These are phyloP conservation scores for Malassezia cuniculi DNA, from an alignment of 1,284 basidiomycete genomes.

Conservation along the genomic window DNA sequence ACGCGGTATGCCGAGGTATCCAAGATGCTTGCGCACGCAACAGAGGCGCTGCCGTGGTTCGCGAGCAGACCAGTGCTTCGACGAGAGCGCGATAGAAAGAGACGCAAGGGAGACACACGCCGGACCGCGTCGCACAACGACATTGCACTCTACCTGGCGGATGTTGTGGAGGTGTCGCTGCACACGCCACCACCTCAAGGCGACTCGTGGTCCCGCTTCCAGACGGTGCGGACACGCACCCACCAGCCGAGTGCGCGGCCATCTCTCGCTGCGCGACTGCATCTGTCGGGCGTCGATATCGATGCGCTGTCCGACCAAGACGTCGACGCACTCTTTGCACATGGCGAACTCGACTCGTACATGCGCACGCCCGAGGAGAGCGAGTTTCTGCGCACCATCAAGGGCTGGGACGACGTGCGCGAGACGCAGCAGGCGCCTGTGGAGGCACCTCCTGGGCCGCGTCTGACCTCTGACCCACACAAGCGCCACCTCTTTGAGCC, in stretches of 20 bases:
- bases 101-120: not conserved
- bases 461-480: not conserved
- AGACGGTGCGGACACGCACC: no score
- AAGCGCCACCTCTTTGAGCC: conserved; percentile 2
- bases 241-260: not conserved
- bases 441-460: not conserved
- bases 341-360: conserved; percentile 3
- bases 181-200: no score
- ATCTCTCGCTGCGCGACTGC: conserved; percentile 4
- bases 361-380: conserved; percentile 8
- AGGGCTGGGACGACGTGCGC: conserved; percentile 8
- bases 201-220: no score
- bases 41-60: conserved; percentile 9
- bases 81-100: conserved; percentile 6
- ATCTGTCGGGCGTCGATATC: conserved; percentile 2
- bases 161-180: not conserved
- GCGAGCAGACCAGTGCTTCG: conserved; percentile 1
- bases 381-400: conserved; percentile 3
- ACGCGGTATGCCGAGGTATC: conserved; percentile 11
- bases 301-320: conserved; percentile 7
- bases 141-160: conserved; percentile 2
- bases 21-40: conserved; percentile 4
- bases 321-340: conserved; percentile 10
- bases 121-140: not conserved
- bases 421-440: not conserved